Percentiles rank a stretch among this genome's conserved stretches.
These are phyloP conservation scores for Alnus glutinosa DNA, from an alignment of 306 rosid genomes.

Conservation along the genomic window DNA sequence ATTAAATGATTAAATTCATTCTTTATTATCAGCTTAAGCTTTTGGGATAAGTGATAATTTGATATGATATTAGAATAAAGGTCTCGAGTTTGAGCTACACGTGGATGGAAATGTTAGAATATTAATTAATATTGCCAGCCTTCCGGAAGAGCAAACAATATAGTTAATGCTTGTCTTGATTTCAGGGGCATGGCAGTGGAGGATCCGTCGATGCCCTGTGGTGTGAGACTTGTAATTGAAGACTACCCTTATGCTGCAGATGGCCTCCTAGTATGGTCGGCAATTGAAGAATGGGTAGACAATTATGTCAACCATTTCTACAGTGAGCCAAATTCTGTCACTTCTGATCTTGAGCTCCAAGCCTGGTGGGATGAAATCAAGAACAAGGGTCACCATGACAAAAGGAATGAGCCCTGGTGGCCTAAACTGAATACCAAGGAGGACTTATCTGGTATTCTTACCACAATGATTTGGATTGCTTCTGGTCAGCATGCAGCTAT, in stretches of 20 bases:
- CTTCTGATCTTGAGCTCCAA: constrained; percentile 76
- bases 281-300: constrained; percentile 87
- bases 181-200: constrained; percentile 93
- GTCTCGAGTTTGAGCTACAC: no score
- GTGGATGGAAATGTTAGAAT: no score
- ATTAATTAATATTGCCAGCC: no score
- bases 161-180: constrained; percentile 11
- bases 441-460: constrained; percentile 66
- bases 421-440: constrained; percentile 72
- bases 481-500: constrained; percentile 96
- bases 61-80: no score
- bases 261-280: constrained; percentile 94
- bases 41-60: no score
- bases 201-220: constrained; percentile 74
- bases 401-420: constrained; percentile 90
- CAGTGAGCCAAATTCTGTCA: constrained; percentile 55
- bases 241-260: constrained; percentile 97
- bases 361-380: constrained; percentile 93
- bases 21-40: no score
- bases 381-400: constrained; percentile 79
- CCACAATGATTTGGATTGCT: constrained; percentile 85
- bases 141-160: not conserved
- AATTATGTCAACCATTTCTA: constrained; percentile 73
- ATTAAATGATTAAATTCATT: no score
- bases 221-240: constrained; percentile 77